Base-by-base conservation (phyloP, 768 basidiomycete genomes). In the Asterophora parasitica region DNA sequence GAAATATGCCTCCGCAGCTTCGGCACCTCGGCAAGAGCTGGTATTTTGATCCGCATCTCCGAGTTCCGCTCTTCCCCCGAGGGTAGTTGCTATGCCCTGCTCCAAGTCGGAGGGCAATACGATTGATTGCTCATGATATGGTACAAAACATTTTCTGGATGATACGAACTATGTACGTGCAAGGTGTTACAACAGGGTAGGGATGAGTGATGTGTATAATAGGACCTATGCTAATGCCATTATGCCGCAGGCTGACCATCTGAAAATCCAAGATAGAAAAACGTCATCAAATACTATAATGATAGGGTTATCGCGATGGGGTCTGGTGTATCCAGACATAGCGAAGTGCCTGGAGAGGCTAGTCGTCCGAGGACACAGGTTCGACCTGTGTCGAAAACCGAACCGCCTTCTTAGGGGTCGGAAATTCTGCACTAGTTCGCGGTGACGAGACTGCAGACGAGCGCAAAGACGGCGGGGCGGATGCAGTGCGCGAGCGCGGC, bases 381-480 rank as follows among this genome's bases (percentile, higher is more conserved):
- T 63, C 62, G 42, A 69, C 65, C 51, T 73, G 69, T 19, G 71
- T 66, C n/a, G 77, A 77, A 61, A 84, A 84, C 40, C 82, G 74
- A 31, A 84, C 82, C 2, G 75, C 78, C 59, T 84, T 84, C 53
- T 76, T 77, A 13, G 72, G 76, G 0, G 72, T 50, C 12, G 54
- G 58, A 46, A 62, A 50, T 27, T 69, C 67, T 11, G 60, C 53
- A 48, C 68, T 77, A 13, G 65, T 59, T 4, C 71, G 65, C 52
- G 75, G 69, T 1, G 73, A 73, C 7, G 69, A 58, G 0, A 61
- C 43, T 13, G 65, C 50, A 16, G 71, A 70, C 6, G 66, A 59
- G 26, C 61, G 33, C 33, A 59, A 46, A 28, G 71, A 70, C 4
- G 68, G 58, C 1, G 70, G 64, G 5, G 66, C 62, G n/a, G 72